phyloP scores from a whole-genome alignment of 768 basidiomycete genomes.

The Kwoniella sp. region DNA sequence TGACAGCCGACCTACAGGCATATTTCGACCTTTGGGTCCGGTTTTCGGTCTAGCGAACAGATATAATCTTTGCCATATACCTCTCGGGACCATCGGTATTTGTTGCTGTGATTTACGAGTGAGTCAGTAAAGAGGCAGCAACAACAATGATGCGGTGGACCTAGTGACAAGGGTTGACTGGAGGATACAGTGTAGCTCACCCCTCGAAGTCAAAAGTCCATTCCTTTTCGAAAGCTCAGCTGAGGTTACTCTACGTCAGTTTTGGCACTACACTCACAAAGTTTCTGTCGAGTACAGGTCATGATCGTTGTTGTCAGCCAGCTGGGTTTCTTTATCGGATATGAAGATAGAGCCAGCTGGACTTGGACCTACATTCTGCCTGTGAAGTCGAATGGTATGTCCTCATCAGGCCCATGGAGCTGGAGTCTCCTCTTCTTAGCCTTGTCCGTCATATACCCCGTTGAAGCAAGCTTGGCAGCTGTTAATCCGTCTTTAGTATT shows the following conservation, averaged over 20 bases:
- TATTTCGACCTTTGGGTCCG: conserved; percentile 53
- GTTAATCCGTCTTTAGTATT: conserved; percentile 39
- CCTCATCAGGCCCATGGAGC: conserved; percentile 53
- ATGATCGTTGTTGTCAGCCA: conserved; percentile 15
- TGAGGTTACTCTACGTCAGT: too few species aligned
- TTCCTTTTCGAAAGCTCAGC: conserved; percentile 35
- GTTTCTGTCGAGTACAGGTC: conserved; percentile 1
- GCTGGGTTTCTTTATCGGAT: too few species aligned
- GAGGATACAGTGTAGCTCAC: conserved; percentile 18
- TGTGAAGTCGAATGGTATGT: conserved; percentile 46
- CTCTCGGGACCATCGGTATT: conserved; percentile 46
- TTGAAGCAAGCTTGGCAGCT: conserved; percentile 43
- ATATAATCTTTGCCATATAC: conserved; percentile 49
- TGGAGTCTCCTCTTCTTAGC: conserved; percentile 47
- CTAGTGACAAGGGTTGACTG: neutral
- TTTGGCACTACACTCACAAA: conserved; percentile 11
- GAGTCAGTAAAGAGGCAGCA: neutral
- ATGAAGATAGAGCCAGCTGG: too few species aligned
- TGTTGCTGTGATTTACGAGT: conserved; percentile 34
- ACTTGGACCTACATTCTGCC: conserved; percentile 44
- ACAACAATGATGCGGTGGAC: too few species aligned
- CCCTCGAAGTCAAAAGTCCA: conserved; percentile 53
- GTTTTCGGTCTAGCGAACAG: conserved; percentile 51
- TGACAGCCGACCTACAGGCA: conserved; percentile 42
- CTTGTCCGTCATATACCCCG: conserved; percentile 39